These are phyloP conservation scores for Nicotiana tabacum DNA, from an alignment of 257 asterid genomes.

Conservation along the genomic window DNA sequence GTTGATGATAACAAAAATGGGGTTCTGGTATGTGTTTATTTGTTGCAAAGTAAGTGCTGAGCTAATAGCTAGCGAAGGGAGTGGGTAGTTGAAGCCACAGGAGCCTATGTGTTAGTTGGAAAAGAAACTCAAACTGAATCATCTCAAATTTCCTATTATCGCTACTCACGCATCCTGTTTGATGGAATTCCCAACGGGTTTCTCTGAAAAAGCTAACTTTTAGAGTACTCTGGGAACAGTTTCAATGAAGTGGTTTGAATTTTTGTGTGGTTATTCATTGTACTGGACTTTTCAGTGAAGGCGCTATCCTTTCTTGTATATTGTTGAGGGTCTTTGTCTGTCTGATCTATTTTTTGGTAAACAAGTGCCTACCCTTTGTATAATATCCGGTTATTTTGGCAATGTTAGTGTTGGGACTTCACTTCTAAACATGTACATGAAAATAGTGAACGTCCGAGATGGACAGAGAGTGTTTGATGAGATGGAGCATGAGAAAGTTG, in stretches of 20 bases:
- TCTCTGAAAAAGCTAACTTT: too few relatives aligned
- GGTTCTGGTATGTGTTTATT: background rate
- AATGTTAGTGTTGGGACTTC: slow-evolving; percentile 86
- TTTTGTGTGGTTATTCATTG: slow-evolving; percentile 41
- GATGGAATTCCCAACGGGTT: too few relatives aligned
- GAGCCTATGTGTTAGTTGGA: background rate
- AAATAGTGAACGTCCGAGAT: slow-evolving; percentile 34
- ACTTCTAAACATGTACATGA: slow-evolving; percentile 68
- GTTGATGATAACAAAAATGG: background rate
- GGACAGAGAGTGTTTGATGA: slow-evolving; percentile 20
- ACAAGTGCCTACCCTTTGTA: slow-evolving; percentile 64
- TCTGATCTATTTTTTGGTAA: slow-evolving; percentile 37
- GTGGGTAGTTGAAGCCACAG: background rate
- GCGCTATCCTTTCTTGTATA: slow-evolving; percentile 60
- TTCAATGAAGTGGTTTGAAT: slow-evolving; percentile 34
- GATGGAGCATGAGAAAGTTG: too few relatives aligned
- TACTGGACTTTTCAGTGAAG: slow-evolving; percentile 43
- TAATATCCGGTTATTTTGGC: slow-evolving; percentile 53
- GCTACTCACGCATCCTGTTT: too few relatives aligned
- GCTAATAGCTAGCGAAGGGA: background rate
- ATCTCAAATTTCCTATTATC: too few relatives aligned
- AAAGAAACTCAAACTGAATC: too few relatives aligned
- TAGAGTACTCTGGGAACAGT: slow-evolving; percentile 35
- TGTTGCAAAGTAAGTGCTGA: background rate
- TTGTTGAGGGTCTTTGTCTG: slow-evolving; percentile 51